Conservation (phyloP, 2,329 filamentous ascomycete species). For the Pseudogymnoascus sp. region DNA sequence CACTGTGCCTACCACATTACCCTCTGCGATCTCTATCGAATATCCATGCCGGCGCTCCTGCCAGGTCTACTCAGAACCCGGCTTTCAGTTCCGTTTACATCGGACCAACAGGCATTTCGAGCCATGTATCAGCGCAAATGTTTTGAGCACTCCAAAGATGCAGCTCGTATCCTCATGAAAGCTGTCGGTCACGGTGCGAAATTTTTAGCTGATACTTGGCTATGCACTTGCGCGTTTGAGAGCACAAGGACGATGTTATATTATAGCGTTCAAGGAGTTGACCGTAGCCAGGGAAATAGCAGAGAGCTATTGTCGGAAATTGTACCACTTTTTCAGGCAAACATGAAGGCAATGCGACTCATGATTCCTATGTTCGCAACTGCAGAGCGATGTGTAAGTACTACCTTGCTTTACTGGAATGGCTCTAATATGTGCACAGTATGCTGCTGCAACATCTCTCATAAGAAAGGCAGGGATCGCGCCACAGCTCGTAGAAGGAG, state of each 20-base stretch:
- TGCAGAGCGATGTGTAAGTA: slow-evolving; percentile 10
- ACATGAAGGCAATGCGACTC: slow-evolving; percentile 8
- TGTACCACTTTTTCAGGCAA: slow-evolving; percentile 1
- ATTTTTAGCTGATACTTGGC: slow-evolving; percentile 38
- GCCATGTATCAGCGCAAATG: slow-evolving; percentile 1
- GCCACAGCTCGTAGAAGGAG: slow-evolving; percentile 10
- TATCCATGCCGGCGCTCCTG: slow-evolving; percentile 40
- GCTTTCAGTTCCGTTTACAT: slow-evolving; percentile 32
- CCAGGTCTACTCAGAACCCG: slow-evolving; percentile 35
- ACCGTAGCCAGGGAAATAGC: slow-evolving; percentile 20
- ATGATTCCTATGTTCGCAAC: slow-evolving; percentile 9
- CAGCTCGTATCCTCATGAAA: slow-evolving; percentile 34
- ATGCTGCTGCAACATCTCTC: slow-evolving; percentile 12
- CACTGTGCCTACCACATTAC: slow-evolving; percentile 43
- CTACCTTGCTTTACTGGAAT: background rate
- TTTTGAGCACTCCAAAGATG: slow-evolving; percentile 5
- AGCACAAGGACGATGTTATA: slow-evolving; percentile 43
- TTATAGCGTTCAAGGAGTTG: slow-evolving; percentile 39
- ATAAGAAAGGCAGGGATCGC: slow-evolving; percentile 12
- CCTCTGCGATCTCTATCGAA: slow-evolving; percentile 39
- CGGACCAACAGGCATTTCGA: slow-evolving; percentile 34
- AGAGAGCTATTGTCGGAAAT: background rate
- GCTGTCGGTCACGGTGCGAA: slow-evolving; percentile 35
- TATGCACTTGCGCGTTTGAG: slow-evolving; percentile 42
- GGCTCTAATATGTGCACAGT: background rate